Conservation (phyloP, 1,284 basidiomycete genomes). For the Leccinum subatratum region DNA sequence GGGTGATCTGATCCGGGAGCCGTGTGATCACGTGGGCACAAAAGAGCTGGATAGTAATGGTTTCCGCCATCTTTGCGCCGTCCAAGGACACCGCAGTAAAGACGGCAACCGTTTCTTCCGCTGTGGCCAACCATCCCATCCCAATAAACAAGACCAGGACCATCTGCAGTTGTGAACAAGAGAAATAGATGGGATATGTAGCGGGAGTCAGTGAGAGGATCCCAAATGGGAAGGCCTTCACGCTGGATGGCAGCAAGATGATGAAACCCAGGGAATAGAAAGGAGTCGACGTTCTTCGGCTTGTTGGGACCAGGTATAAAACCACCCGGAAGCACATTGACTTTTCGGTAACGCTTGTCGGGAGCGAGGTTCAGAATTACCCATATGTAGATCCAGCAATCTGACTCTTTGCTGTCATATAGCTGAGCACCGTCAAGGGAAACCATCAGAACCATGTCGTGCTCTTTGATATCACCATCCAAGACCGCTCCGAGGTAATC, state of each 20-base stretch:
- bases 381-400: no score
- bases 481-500: not conserved
- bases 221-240: not conserved
- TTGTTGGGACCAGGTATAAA: conserved; percentile 16
- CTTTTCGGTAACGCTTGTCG: not conserved
- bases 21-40: no score
- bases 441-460: not conserved
- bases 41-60: not conserved
- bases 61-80: not conserved
- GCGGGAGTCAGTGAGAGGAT: not conserved
- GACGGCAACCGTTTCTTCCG: not conserved
- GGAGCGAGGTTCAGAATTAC: not conserved
- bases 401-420: not conserved
- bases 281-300: conserved; percentile 8
- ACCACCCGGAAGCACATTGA: not conserved
- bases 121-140: not conserved
- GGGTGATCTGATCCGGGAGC: not conserved
- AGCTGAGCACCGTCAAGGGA: not conserved
- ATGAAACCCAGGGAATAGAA: conserved; percentile 5
- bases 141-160: not conserved
- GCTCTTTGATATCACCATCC: not conserved
- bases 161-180: not conserved
- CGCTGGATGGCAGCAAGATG: not conserved
- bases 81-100: not conserved
- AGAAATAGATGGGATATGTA: not conserved